Evolutionary conservation across 1,139 yeast genomes (phyloP).

Genomic region (Petasospora fabianii): DNA sequence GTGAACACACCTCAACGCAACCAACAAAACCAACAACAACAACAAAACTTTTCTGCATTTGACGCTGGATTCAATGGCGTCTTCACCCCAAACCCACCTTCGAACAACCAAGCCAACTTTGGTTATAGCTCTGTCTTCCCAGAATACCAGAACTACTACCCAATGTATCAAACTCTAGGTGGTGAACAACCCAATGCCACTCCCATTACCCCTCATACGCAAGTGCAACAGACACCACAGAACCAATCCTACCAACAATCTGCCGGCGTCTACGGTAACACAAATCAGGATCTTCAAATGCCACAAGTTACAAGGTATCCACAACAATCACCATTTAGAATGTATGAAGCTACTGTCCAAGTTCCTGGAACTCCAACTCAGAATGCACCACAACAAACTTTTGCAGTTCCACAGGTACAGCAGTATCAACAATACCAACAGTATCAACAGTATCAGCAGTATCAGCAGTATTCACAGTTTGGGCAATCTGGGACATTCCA

Average conservation of each 20-base stretch:
- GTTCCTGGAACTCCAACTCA: slow-evolving; percentile 8
- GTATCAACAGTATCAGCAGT: not conserved
- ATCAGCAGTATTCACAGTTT: not conserved
- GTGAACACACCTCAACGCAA: not conserved
- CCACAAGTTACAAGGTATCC: slow-evolving; percentile 3
- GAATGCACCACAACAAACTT: slow-evolving; percentile 3
- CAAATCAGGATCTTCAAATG: not conserved
- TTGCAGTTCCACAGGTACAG: slow-evolving; percentile 3
- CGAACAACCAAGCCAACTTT: not conserved
- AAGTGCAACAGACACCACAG: slow-evolving; percentile 1
- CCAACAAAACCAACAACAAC: not conserved
- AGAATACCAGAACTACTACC: slow-evolving; percentile 7
- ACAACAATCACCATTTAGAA: slow-evolving; percentile 1
- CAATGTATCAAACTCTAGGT: slow-evolving; percentile 7
- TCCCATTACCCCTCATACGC: too few relatives aligned
- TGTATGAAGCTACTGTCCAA: slow-evolving; percentile 6
- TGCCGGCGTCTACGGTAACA: slow-evolving; percentile 5
- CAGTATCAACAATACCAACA: slow-evolving; percentile 2
- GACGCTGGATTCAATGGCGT: not conserved
- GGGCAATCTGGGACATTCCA: too few relatives aligned
- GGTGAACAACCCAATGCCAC: slow-evolving; percentile 8
- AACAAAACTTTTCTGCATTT: not conserved
- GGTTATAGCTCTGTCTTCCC: slow-evolving; percentile 4
- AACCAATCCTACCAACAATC: slow-evolving; percentile 5
- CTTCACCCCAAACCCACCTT: not conserved